These are phyloP conservation scores for Mentha longifolia DNA, from an alignment of 257 asterid genomes.

Conservation along the genomic window DNA sequence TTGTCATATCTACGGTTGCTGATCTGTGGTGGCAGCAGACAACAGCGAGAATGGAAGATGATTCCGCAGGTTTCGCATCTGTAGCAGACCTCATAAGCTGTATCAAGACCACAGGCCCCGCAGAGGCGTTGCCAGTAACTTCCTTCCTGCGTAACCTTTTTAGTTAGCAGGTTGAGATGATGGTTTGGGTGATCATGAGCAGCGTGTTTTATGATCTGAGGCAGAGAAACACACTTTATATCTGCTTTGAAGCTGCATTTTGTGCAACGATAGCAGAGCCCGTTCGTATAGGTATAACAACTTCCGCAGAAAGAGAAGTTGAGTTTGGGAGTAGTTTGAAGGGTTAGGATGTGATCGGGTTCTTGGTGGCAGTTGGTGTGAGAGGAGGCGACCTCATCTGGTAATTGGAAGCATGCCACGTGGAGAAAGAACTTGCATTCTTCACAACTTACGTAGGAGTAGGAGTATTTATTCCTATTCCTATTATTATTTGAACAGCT, in stretches of 20 bases:
- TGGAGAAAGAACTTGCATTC: slow-evolving; percentile 1
- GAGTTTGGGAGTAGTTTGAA: not conserved
- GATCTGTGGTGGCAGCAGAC: not conserved
- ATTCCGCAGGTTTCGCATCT: not conserved
- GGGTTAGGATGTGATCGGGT: not conserved
- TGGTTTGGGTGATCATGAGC: slow-evolving; percentile 18
- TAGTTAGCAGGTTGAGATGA: not conserved
- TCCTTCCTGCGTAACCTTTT: too few species aligned
- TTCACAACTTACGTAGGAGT: not conserved
- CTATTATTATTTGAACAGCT: too few species aligned
- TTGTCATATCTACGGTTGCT: not conserved
- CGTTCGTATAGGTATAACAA: not conserved
- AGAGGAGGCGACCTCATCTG: not conserved
- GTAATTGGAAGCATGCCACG: not conserved
- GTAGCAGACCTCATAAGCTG: not conserved
- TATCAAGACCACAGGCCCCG: not conserved
- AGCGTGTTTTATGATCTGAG: not conserved
- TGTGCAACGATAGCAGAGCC: not conserved
- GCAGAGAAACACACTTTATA: slow-evolving; percentile 12
- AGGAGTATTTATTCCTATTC: too few species aligned
- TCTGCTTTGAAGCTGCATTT: not conserved
- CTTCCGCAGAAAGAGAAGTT: not conserved
- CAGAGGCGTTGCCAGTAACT: not conserved
- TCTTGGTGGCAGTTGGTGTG: too few species aligned
- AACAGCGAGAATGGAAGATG: not conserved